Evolutionary conservation across 2,329 filamentous ascomycete genomes (phyloP), one percentile per base, ranked within the genome.

Genomic region (Dactylellina cionopaga): DNA sequence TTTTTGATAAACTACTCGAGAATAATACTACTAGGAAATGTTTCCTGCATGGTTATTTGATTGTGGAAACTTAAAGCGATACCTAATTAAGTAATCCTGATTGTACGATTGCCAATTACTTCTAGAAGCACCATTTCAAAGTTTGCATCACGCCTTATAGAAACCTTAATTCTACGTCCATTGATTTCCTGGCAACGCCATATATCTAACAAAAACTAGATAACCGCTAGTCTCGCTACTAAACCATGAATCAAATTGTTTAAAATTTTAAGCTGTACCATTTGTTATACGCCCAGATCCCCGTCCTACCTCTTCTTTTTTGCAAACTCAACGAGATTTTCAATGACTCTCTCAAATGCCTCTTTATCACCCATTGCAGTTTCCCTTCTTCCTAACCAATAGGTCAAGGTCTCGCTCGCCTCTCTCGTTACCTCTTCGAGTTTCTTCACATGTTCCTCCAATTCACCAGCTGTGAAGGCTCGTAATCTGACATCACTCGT

Each of bases 291-390:
- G 7, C 15, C 13, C 22, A 17, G 15, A 13, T 13, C 22, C 35
- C 35, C 27, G 19, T 7, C 10, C 35, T 58, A 72, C 17, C 68
- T 13, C 25, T 72, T 72, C 25, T 72, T 72, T 51, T 72, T 72
- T 3, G 77, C 77, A 74, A 77, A 77, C 19, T 75, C 77, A 15
- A 78, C 77, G n/a, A 78, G 69, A 54, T 77, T 77, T 51, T 78
- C 77, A 64, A 78, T 78, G 6, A 78, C 77, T 6, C 74, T 76
- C 58, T 78, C 77, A 66, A 78, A 78, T 2, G 77, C 77, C 62
- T 78, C 76, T 39, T 78, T 78, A 25, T 78, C 77, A 7, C 76
- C 66, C 37, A 77, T 66, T 2, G 76, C 76, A 1, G 76, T 62
- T 54, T 78, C 77, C 13, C 76, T 69, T 43, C 75, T 75, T 15